Evolutionary conservation across 768 basidiomycete species (phyloP).

Genomic region (Tylopilus sp.): DNA sequence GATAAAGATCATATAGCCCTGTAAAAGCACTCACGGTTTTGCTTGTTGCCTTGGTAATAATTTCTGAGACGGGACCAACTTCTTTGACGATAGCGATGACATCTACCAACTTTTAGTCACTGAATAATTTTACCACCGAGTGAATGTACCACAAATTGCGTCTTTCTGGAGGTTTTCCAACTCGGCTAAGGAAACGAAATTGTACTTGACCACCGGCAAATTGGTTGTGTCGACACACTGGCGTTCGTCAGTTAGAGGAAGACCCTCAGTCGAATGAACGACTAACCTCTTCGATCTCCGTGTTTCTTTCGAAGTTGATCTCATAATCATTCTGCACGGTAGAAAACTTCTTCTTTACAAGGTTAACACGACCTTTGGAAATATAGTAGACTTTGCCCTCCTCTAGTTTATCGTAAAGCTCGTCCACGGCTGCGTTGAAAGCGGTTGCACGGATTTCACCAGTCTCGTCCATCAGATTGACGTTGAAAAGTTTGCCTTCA

Average conservation of each 20-base stretch:
- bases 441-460: constrained; percentile 89
- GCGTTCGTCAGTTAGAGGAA: constrained; percentile 5
- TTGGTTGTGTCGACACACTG: constrained; percentile 81
- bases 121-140: not conserved
- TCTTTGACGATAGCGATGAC: constrained; percentile 87
- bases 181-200: constrained; percentile 63
- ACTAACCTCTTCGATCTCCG: constrained; percentile 80
- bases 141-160: constrained; percentile 67
- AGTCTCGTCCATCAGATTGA: constrained; percentile 92
- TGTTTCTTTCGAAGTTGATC: constrained; percentile 76
- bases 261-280: not conserved
- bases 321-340: constrained; percentile 92
- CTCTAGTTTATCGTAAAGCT: constrained; percentile 77
- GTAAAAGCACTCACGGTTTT: constrained; percentile 43
- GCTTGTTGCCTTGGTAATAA: constrained; percentile 69
- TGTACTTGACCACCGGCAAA: constrained; percentile 81
- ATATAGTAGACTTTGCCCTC: constrained; percentile 93
- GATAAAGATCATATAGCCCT: constrained; percentile 3
- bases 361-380: constrained; percentile 86
- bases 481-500: constrained; percentile 92
- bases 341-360: constrained; percentile 96
- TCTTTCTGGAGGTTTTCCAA: constrained; percentile 72
- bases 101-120: constrained; percentile 45
- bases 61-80: constrained; percentile 59
- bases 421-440: constrained; percentile 84